Evolutionary conservation across 2,329 filamentous ascomycete genomes (phyloP).

Genomic region (Penicillium sp.): DNA sequence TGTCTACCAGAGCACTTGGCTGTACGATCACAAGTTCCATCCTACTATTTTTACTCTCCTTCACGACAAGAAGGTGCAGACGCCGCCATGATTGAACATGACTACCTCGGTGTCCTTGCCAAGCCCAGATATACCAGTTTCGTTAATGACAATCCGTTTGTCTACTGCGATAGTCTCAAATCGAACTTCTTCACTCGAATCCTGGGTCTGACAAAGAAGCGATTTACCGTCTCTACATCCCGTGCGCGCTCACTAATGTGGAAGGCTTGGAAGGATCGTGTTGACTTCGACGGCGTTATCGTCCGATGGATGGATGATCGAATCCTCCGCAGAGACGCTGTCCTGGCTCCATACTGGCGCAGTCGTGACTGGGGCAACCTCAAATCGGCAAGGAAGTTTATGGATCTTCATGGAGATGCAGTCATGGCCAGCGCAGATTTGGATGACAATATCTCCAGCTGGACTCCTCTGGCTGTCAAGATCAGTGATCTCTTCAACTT

Average conservation of each 20-base stretch:
- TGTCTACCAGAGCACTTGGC: conserved; percentile 49
- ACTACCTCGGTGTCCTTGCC: conserved; percentile 41
- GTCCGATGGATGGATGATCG: conserved; percentile 50
- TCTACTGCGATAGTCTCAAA: conserved; percentile 42
- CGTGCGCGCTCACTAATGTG: conserved; percentile 48
- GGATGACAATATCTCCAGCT: conserved; percentile 49
- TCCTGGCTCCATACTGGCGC: conserved; percentile 46
- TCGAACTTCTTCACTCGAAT: conserved; percentile 32
- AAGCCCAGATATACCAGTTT: conserved; percentile 44
- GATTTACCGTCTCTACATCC: conserved; percentile 44
- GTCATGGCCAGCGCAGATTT: conserved; percentile 51
- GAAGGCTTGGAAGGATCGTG: conserved; percentile 47
- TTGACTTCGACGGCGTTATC: conserved; percentile 46
- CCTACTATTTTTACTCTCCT: conserved; percentile 46
- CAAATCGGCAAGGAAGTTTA: conserved; percentile 40
- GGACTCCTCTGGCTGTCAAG: conserved; percentile 50
- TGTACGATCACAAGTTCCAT: conserved; percentile 48
- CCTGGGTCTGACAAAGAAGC: conserved; percentile 33
- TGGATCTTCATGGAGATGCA: conserved; percentile 45
- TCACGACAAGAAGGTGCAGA: conserved; percentile 49
- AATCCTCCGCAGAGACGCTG: conserved; percentile 45
- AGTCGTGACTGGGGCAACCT: conserved; percentile 44
- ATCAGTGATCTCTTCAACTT: conserved; percentile 51
- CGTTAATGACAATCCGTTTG: conserved; percentile 50
- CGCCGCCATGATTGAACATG: conserved; percentile 52